phyloP scores from a whole-genome alignment of 208 protist genomes.

The Trypanosoma congolense region DNA sequence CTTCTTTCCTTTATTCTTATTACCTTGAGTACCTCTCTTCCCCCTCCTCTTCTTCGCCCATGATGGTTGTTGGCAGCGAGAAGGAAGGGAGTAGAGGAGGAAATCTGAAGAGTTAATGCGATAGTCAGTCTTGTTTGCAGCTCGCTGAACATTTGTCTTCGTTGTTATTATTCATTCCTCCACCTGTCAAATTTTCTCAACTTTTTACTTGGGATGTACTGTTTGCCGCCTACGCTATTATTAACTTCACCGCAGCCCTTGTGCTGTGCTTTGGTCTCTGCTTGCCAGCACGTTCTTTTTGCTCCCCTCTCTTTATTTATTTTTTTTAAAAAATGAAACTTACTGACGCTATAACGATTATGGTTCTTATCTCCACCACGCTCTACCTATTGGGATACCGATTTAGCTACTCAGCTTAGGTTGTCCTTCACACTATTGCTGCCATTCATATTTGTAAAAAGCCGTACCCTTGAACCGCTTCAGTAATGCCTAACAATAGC shows the following conservation, averaged over 20 bases:
- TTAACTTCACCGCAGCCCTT: not conserved
- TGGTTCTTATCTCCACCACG: too few species aligned
- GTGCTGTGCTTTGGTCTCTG: not conserved
- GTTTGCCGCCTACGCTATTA: not conserved
- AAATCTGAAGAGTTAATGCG: too few species aligned
- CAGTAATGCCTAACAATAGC: constrained; percentile 6
- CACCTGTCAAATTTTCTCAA: constrained; percentile 2
- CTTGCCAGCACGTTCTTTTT: not conserved
- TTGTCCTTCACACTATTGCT: too few species aligned
- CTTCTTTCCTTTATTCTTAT: too few species aligned
- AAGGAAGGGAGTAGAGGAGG: too few species aligned
- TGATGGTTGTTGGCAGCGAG: too few species aligned
- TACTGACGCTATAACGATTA: constrained; percentile 4
- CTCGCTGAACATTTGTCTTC: constrained; percentile 8
- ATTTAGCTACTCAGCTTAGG: too few species aligned
- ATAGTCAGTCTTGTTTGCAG: too few species aligned
- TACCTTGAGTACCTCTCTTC: too few species aligned
- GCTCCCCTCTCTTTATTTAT: constrained; percentile 5
- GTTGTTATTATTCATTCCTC: constrained; percentile 3
- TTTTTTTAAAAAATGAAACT: constrained; percentile 6
- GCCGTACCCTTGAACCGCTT: not conserved
- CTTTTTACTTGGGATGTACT: not conserved
- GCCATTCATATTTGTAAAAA: constrained; percentile 10
- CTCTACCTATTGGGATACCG: too few species aligned
- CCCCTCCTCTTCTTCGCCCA: too few species aligned